These are phyloP conservation scores for Balamuthia mandrillaris DNA, from an alignment of 208 protist genomes.

Conservation along the genomic window DNA sequence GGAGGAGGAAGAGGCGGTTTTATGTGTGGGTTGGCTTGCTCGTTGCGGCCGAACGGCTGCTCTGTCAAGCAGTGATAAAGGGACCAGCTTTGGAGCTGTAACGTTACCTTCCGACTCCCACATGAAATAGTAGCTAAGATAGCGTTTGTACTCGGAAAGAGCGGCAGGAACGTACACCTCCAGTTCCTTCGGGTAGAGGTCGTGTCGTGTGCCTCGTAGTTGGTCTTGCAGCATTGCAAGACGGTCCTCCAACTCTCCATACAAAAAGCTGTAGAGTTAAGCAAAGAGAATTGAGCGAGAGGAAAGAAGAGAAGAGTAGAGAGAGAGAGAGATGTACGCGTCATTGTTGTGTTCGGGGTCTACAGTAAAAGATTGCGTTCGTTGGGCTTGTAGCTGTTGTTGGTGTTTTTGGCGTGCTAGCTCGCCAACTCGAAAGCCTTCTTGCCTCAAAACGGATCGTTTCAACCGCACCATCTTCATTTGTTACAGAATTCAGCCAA, in stretches of 20 bases:
- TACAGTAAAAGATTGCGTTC: background rate
- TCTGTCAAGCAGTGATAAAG: background rate
- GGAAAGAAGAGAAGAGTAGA: too few species aligned
- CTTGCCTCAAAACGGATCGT: background rate
- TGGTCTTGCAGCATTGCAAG: background rate
- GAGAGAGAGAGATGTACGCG: background rate
- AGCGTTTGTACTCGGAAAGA: slow-evolving; percentile 37
- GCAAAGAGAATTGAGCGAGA: background rate
- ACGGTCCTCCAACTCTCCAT: slow-evolving; percentile 22
- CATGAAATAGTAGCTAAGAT: slow-evolving; percentile 3
- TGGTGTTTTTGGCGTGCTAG: background rate
- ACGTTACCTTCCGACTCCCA: background rate
- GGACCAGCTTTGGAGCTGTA: background rate
- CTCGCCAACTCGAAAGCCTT: slow-evolving; percentile 3
- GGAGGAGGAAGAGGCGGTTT: too few species aligned
- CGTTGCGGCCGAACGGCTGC: too few species aligned
- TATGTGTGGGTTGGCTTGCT: too few species aligned
- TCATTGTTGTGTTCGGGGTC: background rate
- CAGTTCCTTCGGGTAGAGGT: background rate
- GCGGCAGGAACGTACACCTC: slow-evolving; percentile 37
- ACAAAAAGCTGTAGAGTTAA: background rate
- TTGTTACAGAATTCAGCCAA: background rate
- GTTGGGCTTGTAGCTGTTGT: background rate
- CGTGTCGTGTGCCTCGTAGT: background rate
- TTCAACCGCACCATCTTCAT: slow-evolving; percentile 5